Base-by-base conservation (phyloP, 192 early-diverging fungal genomes). In the Irineochytrium annulatum region DNA sequence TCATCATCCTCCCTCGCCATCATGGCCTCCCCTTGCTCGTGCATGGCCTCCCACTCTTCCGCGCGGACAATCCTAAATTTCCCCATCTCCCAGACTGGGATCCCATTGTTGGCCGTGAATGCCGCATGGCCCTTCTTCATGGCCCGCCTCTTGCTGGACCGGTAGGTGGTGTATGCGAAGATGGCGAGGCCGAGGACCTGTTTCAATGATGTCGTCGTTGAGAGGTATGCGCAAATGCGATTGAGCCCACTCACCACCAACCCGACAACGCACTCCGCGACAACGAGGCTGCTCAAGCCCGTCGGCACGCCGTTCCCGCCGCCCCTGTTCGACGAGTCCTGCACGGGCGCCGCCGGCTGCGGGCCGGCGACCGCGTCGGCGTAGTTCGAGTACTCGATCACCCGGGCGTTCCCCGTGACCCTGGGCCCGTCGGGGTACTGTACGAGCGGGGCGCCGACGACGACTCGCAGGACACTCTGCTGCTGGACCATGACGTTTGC, bases 11-110 rank as follows among this genome's bases (percentile, higher is more conserved):
- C 26, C 46, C 46, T 49, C 46, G 46, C 37, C n/a, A n/a, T 41
- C 37, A 41, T 41, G 11, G 37, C n/a, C 37, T 41, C 37, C 37
- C n/a, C 37, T n/a, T 41, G 13, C 5, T 24, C 22, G 11, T 49
- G 13, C 11, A 49, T 8, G 11, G 46, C 8, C 11, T 14, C 46
- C 46, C 46, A 49, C 6, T 49, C 46, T 24, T 49, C 46, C 13
- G 46, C 46, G 6, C 46, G 11, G 22, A 49, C 26, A 24, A 49
- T 24, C 46, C 46, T 49, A 14, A 14, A 49, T 22, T 49, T 14
- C 8, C 46, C 46, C 46, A 49, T 49, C 24, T 49, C 46, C 46
- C 46, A 49, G 11, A 49, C 46, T 6, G 46, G 46, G 17, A 49
- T 20, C 5, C 46, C 46, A 22, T 49, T 49, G 46, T 14, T 14